Percentiles rank a stretch among this genome's conserved stretches.
Evolutionary conservation across 345 rosid genomes (phyloP).

Genomic region (Citrus trifoliata): DNA sequence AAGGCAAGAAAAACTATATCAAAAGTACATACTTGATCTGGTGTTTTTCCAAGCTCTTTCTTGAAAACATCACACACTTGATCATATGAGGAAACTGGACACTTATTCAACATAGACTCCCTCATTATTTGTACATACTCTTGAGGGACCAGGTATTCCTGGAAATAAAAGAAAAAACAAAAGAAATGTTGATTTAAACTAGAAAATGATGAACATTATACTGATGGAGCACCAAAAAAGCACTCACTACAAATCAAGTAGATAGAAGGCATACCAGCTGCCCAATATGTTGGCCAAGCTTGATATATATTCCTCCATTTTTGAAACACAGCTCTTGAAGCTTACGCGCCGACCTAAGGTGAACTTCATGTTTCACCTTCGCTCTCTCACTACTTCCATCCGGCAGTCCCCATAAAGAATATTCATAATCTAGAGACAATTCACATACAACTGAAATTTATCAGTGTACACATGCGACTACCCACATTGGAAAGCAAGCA

Average conservation of each 20-base stretch:
- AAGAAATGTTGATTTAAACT: neutral
- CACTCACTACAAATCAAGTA: slow-evolving; percentile 6
- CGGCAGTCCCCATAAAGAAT: slow-evolving; percentile 73
- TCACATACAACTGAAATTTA: neutral
- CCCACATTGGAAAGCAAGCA: neutral
- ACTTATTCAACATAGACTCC: slow-evolving; percentile 87
- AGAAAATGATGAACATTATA: neutral
- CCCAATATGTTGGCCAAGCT: slow-evolving; percentile 95
- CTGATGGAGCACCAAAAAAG: neutral
- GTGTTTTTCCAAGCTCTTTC: slow-evolving; percentile 84
- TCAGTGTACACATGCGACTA: neutral
- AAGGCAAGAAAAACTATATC: neutral
- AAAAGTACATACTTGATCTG: slow-evolving; percentile 65
- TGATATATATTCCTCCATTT: slow-evolving; percentile 92
- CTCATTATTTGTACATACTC: slow-evolving; percentile 86
- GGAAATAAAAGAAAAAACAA: neutral
- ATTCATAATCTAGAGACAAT: slow-evolving; percentile 64
- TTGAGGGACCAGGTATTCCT: slow-evolving; percentile 88
- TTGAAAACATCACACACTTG: slow-evolving; percentile 90
- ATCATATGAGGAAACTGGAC: slow-evolving; percentile 89
- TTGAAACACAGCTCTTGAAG: slow-evolving; percentile 87
- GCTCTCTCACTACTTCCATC: slow-evolving; percentile 77
- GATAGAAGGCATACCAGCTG: slow-evolving; percentile 58
- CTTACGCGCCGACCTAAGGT: slow-evolving; percentile 82
- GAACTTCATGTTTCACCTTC: slow-evolving; percentile 81